These are phyloP conservation scores for Penicillium cinerascens DNA, from an alignment of 495 filamentous ascomycete genomes.

Conservation along the genomic window DNA sequence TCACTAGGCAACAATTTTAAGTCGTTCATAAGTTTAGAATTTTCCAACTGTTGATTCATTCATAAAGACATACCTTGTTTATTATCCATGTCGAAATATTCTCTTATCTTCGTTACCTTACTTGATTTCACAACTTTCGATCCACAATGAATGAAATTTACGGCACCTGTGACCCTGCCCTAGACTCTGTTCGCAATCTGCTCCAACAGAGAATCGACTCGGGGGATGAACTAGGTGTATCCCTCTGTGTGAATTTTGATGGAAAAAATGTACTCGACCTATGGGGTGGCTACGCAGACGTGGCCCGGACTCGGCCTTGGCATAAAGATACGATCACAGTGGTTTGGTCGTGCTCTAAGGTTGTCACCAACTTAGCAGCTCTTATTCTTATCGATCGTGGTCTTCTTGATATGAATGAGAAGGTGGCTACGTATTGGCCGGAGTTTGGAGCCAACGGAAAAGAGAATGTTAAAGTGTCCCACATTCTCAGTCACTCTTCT, in stretches of 20 bases:
- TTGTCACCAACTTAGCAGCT: constrained; percentile 34
- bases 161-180: too few species aligned
- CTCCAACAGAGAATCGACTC: too few species aligned
- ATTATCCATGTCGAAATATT: too few species aligned
- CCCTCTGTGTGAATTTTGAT: constrained; percentile 38
- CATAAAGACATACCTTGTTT: too few species aligned
- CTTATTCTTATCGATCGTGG: constrained; percentile 40
- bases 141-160: too few species aligned
- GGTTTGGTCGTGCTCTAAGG: constrained; percentile 43
- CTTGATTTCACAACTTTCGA: too few species aligned
- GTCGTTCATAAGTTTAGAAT: too few species aligned
- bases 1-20: too few species aligned
- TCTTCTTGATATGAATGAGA: constrained; percentile 32
- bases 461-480: constrained; percentile 36
- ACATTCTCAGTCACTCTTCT: constrained; percentile 41
- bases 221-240: constrained; percentile 46
- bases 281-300: constrained; percentile 42
- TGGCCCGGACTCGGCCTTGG: constrained; percentile 30
- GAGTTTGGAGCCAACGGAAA: constrained; percentile 44
- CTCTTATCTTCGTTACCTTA: too few species aligned
- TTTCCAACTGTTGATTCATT: too few species aligned
- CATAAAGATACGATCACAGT: constrained; percentile 33
- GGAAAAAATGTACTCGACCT: constrained; percentile 44
- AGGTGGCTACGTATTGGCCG: constrained; percentile 44
- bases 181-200: too few species aligned